phyloP scores from a whole-genome alignment of 2,329 filamentous ascomycete species.

The Orbilia ellipsospora region DNA sequence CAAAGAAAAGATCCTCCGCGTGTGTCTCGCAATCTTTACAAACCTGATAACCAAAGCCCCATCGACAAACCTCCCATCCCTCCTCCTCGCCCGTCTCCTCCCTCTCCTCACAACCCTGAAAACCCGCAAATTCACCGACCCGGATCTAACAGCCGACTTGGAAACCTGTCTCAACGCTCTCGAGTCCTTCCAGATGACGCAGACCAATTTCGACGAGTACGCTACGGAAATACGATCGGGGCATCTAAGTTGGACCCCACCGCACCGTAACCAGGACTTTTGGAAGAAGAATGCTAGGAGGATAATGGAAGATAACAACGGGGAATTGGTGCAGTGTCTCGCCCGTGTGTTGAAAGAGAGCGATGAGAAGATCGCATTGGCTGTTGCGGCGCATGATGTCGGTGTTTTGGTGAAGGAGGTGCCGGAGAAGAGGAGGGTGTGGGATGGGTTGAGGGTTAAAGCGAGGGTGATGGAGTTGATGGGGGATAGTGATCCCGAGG shows the following conservation, averaged over 20 bases:
- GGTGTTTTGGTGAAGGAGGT: constrained; percentile 89
- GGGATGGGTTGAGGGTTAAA: constrained; percentile 88
- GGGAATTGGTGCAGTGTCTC: constrained; percentile 80
- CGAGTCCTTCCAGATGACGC: constrained; percentile 64
- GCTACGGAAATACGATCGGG: constrained; percentile 85
- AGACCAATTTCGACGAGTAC: constrained; percentile 86
- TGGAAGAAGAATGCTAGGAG: constrained; percentile 91
- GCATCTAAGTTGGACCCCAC: constrained; percentile 91
- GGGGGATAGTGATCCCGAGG: constrained; percentile 86
- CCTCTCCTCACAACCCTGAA: constrained; percentile 72
- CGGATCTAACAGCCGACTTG: constrained; percentile 67
- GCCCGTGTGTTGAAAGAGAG: constrained; percentile 85
- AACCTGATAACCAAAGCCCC: constrained; percentile 83
- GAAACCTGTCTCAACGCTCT: constrained; percentile 65
- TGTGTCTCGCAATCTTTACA: constrained; percentile 87
- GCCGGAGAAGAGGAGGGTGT: constrained; percentile 80
- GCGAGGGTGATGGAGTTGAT: constrained; percentile 91
- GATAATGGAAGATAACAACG: constrained; percentile 85
- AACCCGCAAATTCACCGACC: constrained; percentile 72
- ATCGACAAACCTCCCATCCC: constrained; percentile 78
- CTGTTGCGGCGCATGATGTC: constrained; percentile 92
- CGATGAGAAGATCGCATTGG: constrained; percentile 88
- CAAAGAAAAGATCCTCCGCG: constrained; percentile 96
- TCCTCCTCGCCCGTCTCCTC: constrained; percentile 85
- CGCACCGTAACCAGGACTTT: constrained; percentile 85